Evolutionary conservation across 1,284 basidiomycete genomes (phyloP).

Genomic region (Tilletia indica): DNA sequence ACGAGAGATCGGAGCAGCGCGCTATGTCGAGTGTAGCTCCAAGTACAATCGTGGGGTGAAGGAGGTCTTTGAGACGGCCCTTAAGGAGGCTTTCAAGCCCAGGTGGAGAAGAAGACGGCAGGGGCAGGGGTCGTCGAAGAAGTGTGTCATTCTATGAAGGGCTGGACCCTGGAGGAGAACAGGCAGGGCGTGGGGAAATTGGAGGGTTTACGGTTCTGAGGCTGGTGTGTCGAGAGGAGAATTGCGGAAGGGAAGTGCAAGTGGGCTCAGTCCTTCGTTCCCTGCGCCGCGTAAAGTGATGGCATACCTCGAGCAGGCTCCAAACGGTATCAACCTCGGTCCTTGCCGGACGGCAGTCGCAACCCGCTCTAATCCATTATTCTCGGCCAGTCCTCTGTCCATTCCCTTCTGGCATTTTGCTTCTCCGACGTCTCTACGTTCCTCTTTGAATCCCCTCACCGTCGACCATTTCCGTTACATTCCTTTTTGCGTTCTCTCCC

Average conservation of each 20-base stretch:
- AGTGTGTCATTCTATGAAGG: conserved; percentile 11
- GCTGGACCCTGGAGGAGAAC: not conserved
- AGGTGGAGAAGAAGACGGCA: conserved; percentile 10
- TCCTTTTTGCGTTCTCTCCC: not conserved
- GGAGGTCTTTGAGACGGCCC: conserved; percentile 86
- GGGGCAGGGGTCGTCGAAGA: not conserved
- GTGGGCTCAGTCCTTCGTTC: no score
- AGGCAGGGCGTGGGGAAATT: not conserved
- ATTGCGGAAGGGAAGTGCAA: no score
- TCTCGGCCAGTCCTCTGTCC: no score
- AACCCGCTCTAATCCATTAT: no score
- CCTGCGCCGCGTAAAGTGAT: no score
- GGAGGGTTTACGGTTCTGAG: not conserved
- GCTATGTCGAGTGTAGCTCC: conserved; percentile 89
- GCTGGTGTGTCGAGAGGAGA: no score
- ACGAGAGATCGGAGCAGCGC: conserved; percentile 83
- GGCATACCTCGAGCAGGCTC: no score
- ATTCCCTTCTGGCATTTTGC: no score
- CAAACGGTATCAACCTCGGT: no score
- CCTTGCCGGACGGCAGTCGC: no score
- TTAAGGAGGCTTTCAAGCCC: conserved; percentile 68
- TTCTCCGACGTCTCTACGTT: not conserved
- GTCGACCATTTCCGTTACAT: no score
- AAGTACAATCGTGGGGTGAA: conserved; percentile 84
- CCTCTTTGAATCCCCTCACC: not conserved